Conservation (phyloP, 2,329 filamentous ascomycete genomes). For the Akanthomyces dipterigenus region DNA sequence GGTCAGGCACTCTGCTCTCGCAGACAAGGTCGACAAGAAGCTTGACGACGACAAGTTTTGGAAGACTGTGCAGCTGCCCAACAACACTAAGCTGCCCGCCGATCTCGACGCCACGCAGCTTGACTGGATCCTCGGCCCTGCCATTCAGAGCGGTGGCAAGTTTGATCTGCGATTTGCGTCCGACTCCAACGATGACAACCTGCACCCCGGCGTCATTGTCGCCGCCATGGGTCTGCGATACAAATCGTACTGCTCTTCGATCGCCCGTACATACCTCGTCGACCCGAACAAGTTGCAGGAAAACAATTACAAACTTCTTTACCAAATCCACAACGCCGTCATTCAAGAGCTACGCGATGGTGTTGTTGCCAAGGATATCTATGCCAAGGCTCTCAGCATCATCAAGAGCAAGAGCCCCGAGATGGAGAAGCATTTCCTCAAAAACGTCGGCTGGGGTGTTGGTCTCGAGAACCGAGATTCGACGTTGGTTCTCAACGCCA, state of each 20-base stretch:
- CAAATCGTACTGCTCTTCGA: constrained; percentile 88
- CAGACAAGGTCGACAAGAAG: constrained; percentile 84
- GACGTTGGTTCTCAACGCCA: constrained; percentile 77
- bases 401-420: constrained; percentile 91
- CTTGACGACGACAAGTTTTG: constrained; percentile 94
- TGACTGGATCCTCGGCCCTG: constrained; percentile 88
- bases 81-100: constrained; percentile 67
- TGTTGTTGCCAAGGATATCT: constrained; percentile 79
- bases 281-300: constrained; percentile 97
- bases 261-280: constrained; percentile 90
- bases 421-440: constrained; percentile 88
- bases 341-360: constrained; percentile 89
- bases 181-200: constrained; percentile 70
- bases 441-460: constrained; percentile 85
- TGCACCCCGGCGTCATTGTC: constrained; percentile 91
- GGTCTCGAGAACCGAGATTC: constrained; percentile 86
- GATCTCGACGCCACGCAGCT: constrained; percentile 85
- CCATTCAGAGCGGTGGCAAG: constrained; percentile 90
- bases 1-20: constrained; percentile 79
- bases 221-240: constrained; percentile 88
- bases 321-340: constrained; percentile 79
- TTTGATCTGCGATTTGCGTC: constrained; percentile 81
- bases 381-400: constrained; percentile 73
- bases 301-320: constrained; percentile 83
- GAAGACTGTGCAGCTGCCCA: constrained; percentile 65